These are phyloP conservation scores for Lecanosticta acicola DNA, from an alignment of 2,329 filamentous ascomycete species.

Conservation along the genomic window DNA sequence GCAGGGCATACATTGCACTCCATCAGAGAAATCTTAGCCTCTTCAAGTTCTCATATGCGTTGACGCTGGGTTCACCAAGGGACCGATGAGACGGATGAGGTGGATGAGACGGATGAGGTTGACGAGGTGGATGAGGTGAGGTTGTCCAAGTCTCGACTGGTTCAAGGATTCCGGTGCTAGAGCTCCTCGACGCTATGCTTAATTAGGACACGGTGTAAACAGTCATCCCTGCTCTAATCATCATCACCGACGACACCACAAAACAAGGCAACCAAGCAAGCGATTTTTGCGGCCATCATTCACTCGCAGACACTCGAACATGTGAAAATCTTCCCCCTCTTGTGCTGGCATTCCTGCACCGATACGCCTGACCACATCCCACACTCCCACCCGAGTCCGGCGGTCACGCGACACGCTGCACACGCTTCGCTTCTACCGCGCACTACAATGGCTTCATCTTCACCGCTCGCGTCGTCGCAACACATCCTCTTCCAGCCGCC, in stretches of 20 bases:
- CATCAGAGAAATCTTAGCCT: no score
- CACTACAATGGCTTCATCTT: constrained; percentile 14
- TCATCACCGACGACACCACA: neutral
- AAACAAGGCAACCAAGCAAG: neutral
- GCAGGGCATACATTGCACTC: no score
- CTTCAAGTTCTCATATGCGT: no score
- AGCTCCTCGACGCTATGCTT: neutral
- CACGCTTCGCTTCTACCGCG: constrained; percentile 4
- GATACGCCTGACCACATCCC: neutral
- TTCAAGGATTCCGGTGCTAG: neutral
- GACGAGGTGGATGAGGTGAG: no score
- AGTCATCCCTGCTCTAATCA: neutral
- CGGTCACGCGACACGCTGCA: constrained; percentile 14
- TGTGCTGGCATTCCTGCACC: neutral
- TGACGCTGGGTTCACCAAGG: no score
- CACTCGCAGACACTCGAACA: neutral
- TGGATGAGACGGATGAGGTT: no score
- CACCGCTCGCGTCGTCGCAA: constrained; percentile 17
- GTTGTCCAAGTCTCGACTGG: no score
- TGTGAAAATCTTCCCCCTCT: neutral
- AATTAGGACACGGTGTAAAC: neutral
- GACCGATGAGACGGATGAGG: no score
- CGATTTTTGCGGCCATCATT: neutral
- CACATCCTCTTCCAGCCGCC: constrained; percentile 40
- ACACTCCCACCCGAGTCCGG: constrained; percentile 1